Base-by-base conservation (phyloP, 2,329 filamentous ascomycete genomes). In the Mycocentrospora acerina region DNA sequence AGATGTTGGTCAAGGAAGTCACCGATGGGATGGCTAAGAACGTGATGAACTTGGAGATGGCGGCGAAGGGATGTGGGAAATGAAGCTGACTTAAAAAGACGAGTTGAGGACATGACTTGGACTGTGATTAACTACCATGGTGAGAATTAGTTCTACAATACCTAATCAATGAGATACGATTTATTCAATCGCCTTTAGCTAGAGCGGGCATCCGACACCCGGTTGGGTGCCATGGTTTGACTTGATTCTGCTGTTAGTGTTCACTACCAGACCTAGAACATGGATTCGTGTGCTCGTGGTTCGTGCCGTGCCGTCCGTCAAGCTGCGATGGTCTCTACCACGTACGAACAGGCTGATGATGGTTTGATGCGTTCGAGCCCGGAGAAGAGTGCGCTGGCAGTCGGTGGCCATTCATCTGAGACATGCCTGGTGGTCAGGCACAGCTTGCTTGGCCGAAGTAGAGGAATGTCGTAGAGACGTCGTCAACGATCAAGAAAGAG, bases 301-400 rank as follows among this genome's bases (percentile, higher is more conserved):
- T 39, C 29, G 48, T 57, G 51, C 58, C 57, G 50, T 38, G 38
- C 38, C 30, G 30, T 40, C 28, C 16, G 37, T 43, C 36, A 36
- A 37, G 44, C 41, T 47, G 46, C 35, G 38, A 31, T 43, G 31
- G 32, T 27, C 16, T 33, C 35, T 24, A 26, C 35, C 12, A 27
- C 32, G 27, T 40, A 34, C 41, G 42, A 53, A 22, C 19, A 44
- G 31, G 42, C 26, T 14, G 40, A 46, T 38, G 38, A 44, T 43
- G 46, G 46, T 26, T 44, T 44, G 35, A 32, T 43, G 42, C 42
- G 45, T 29, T 40, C 42, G 38, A 42, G 48, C 46, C 49, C 35
- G 40, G 49, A 32, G 24, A 44, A 43, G 37, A 45, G 54, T 56
- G 53, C 44, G 59, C 44, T 61, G 55, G 54, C 53, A 52, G 41